Conservation (phyloP, 768 basidiomycete species). For the Amanita rimosa region DNA sequence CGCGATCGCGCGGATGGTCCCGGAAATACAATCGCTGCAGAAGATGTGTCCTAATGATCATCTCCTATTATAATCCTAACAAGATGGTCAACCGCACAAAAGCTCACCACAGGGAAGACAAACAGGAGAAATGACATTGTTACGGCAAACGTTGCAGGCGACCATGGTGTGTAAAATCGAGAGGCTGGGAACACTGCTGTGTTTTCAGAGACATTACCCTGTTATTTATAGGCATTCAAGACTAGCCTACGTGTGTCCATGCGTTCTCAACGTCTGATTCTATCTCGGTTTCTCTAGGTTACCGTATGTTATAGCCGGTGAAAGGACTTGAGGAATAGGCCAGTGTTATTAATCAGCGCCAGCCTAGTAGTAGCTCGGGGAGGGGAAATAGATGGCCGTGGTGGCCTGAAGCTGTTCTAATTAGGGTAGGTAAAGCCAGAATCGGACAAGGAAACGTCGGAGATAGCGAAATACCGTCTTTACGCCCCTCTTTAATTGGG, state of each 20-base stretch:
- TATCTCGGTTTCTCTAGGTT: neutral
- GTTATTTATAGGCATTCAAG: neutral
- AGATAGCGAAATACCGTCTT: slow-evolving; percentile 1
- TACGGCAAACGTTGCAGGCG: slow-evolving; percentile 52
- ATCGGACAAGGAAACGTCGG: neutral
- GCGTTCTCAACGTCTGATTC: neutral
- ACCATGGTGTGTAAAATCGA: slow-evolving; percentile 21
- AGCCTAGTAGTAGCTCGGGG: neutral
- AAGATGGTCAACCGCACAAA: neutral
- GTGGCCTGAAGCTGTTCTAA: slow-evolving; percentile 8
- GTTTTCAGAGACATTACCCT: neutral
- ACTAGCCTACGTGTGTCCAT: neutral
- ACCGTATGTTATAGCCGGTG: neutral
- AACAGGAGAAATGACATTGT: slow-evolving; percentile 41
- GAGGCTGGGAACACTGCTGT: neutral
- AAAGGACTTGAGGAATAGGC: neutral
- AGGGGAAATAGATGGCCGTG: neutral
- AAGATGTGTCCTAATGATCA: slow-evolving; percentile 43
- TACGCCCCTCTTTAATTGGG: neutral
- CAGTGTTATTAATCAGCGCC: too few relatives aligned
- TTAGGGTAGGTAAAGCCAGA: neutral
- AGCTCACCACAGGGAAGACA: slow-evolving; percentile 53
- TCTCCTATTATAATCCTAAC: neutral
- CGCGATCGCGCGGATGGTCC: slow-evolving; percentile 34
- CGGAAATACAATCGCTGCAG: slow-evolving; percentile 48